phyloP scores from a whole-genome alignment of 768 basidiomycete species.

The Crassisporium funariophilum region DNA sequence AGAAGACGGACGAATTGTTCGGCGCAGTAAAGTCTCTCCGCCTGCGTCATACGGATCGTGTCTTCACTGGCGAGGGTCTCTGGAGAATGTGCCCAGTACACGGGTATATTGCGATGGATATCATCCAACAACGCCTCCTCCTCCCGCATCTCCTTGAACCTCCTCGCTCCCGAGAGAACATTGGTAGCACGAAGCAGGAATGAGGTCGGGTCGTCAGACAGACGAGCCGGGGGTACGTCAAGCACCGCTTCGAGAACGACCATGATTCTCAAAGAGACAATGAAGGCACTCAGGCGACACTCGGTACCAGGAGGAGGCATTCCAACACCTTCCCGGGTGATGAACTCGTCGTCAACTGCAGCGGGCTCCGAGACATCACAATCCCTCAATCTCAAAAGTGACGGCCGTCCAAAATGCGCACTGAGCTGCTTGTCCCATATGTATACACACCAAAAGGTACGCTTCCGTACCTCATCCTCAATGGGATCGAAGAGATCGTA shows the following conservation, averaged over 20 bases:
- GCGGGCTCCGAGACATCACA: constrained; percentile 90
- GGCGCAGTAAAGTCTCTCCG: constrained; percentile 82
- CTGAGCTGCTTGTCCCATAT: constrained; percentile 94
- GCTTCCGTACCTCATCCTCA: constrained; percentile 89
- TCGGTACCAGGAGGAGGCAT: constrained; percentile 72
- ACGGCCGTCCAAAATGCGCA: constrained; percentile 87
- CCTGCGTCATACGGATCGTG: constrained; percentile 87
- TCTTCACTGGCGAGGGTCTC: constrained; percentile 85
- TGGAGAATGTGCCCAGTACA: constrained; percentile 77
- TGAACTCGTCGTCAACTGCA: constrained; percentile 86
- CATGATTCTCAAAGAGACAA: constrained; percentile 75
- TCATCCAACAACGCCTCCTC: constrained; percentile 84
- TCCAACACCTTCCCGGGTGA: constrained; percentile 71
- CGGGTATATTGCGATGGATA: constrained; percentile 68
- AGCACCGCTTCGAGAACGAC: constrained; percentile 88
- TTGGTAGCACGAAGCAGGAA: constrained; percentile 76
- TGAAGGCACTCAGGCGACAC: constrained; percentile 80
- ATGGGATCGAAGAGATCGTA: constrained; percentile 88
- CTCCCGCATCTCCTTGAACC: constrained; percentile 69
- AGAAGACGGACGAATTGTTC: constrained; percentile 88
- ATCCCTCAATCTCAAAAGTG: constrained; percentile 83
- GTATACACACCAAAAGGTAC: constrained; percentile 97
- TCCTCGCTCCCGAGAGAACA: constrained; percentile 62
- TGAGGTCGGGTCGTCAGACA: constrained; percentile 64
- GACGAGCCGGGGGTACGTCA: constrained; percentile 74